phyloP scores from a whole-genome alignment of 2,329 filamentous ascomycete species.

The Passalora sequoiae region DNA sequence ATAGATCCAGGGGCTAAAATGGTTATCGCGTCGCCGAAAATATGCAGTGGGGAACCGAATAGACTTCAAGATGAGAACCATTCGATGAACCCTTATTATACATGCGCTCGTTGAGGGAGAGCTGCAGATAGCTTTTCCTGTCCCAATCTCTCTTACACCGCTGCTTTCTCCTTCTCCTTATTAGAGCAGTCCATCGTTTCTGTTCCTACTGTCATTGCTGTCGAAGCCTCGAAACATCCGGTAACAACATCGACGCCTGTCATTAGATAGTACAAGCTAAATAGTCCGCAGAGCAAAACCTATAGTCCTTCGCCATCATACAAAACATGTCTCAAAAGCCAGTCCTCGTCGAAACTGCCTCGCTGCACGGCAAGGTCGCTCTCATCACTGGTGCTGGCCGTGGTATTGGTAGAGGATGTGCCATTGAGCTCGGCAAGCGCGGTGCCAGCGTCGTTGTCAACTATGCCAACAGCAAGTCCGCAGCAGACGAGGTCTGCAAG shows the following conservation, averaged over 20 bases:
- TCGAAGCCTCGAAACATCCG: too few relatives aligned
- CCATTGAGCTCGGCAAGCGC: constrained; percentile 61
- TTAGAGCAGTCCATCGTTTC: too few relatives aligned
- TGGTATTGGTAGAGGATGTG: constrained; percentile 62
- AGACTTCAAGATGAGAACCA: not conserved
- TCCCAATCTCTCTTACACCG: constrained; percentile 14
- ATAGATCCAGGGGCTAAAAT: too few relatives aligned
- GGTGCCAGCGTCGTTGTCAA: constrained; percentile 63
- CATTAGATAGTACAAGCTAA: too few relatives aligned
- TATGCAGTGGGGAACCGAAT: not conserved
- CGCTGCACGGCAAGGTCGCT: constrained; percentile 50
- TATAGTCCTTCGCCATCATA: constrained; percentile 1
- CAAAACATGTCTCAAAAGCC: constrained; percentile 28
- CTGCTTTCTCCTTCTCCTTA: constrained; percentile 9
- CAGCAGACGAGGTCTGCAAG: constrained; percentile 46
- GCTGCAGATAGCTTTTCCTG: constrained; percentile 8
- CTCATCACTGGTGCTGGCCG: constrained; percentile 62
- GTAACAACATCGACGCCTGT: too few relatives aligned
- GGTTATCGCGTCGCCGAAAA: too few relatives aligned
- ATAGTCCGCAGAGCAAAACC: too few relatives aligned
- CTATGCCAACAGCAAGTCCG: constrained; percentile 51
- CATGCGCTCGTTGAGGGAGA: constrained; percentile 9
- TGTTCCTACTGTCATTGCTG: not conserved
- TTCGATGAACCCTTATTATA: constrained; percentile 3
- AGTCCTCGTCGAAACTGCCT: constrained; percentile 44